phyloP scores from a whole-genome alignment of 208 protist species.

The Crithidia expoeki region DNA sequence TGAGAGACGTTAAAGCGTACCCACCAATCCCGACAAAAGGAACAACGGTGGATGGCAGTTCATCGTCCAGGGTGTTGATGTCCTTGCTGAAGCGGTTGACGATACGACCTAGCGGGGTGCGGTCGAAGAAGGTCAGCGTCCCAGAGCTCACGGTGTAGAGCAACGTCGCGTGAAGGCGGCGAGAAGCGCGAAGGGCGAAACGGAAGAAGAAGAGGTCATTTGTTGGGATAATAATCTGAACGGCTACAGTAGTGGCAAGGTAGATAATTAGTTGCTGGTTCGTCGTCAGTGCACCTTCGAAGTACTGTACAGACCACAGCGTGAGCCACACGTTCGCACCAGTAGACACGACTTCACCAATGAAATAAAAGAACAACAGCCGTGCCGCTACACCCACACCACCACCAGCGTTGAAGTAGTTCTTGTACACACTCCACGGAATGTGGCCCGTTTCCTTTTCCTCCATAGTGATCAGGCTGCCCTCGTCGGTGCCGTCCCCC shows the following conservation, averaged over 20 bases:
- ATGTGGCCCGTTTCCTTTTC: constrained; percentile 71
- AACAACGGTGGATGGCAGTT: constrained; percentile 50
- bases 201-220: constrained; percentile 26
- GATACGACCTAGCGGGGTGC: constrained; percentile 93
- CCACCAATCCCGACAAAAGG: constrained; percentile 56
- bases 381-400: constrained; percentile 28
- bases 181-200: constrained; percentile 60
- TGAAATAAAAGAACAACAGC: constrained; percentile 34
- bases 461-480: constrained; percentile 58
- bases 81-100: constrained; percentile 96
- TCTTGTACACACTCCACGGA: constrained; percentile 46
- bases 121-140: constrained; percentile 95
- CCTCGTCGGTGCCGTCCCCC: not conserved
- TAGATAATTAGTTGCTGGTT: constrained; percentile 33
- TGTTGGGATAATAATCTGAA: constrained; percentile 10
- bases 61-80: constrained; percentile 75
- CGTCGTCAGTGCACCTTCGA: constrained; percentile 21
- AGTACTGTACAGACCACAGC: constrained; percentile 60
- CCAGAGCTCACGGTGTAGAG: constrained; percentile 53
- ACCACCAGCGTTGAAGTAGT: constrained; percentile 64
- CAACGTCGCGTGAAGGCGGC: constrained; percentile 51
- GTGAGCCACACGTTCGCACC: constrained; percentile 50
- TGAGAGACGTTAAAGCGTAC: constrained; percentile 52
- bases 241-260: constrained; percentile 1
- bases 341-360: constrained; percentile 34